A percentile compares a stretch with the other conserved stretches of the same genome.
phyloP scores from a whole-genome alignment of 2,329 filamentous ascomycete species.

The Metarhizium anisopliae region DNA sequence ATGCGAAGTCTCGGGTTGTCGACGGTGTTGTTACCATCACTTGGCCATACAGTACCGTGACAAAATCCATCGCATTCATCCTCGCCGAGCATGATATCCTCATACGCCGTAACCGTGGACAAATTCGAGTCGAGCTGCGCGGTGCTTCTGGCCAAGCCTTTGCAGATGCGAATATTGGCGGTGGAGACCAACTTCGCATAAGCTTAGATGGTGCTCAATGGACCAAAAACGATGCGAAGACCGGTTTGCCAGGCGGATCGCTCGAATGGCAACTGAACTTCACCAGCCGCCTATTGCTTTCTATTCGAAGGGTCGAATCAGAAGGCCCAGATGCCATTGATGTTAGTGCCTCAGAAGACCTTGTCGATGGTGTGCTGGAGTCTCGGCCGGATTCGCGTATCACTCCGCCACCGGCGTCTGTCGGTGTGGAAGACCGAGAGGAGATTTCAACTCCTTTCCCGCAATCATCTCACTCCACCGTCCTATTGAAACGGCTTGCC shows the following conservation, averaged over 20 bases:
- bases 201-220: conserved; percentile 62
- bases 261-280: conserved; percentile 53
- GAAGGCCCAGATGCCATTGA: conserved; percentile 40
- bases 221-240: conserved; percentile 41
- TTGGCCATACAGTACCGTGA: conserved; percentile 84
- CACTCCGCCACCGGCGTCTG: neutral
- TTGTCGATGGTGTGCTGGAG: conserved; percentile 8
- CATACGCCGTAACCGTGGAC: conserved; percentile 65
- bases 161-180: conserved; percentile 58
- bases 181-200: conserved; percentile 67
- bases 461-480: conserved; percentile 2
- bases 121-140: conserved; percentile 69
- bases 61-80: conserved; percentile 64
- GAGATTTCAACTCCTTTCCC: conserved; percentile 4
- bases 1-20: conserved; percentile 37
- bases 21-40: conserved; percentile 72
- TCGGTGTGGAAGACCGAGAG: neutral
- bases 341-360: conserved; percentile 30
- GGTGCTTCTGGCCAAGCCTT: conserved; percentile 63
- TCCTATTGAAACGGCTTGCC: conserved; percentile 24
- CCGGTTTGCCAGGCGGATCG: conserved; percentile 39
- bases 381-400: neutral
- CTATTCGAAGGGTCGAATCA: conserved; percentile 32
- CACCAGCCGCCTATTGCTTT: conserved; percentile 36
- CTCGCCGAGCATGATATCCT: conserved; percentile 80